Conservation (phyloP, 2,329 filamentous ascomycete genomes). For the Diplodia mutila region DNA sequence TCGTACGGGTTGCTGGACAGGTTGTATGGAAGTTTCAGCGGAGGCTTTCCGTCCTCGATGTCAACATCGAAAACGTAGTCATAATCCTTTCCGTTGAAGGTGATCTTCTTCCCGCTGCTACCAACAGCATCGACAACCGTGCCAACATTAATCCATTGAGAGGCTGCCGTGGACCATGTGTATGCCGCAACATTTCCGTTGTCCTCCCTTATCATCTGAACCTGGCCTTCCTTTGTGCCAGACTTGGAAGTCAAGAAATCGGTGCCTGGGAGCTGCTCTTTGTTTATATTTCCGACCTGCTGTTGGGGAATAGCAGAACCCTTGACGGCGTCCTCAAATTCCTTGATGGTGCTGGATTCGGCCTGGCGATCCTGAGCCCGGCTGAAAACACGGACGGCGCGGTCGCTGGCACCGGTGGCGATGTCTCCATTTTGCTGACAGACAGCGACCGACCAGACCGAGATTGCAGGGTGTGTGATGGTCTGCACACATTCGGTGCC, state of each 20-base stretch:
- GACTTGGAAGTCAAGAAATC: slow-evolving; percentile 81
- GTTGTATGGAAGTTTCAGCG: slow-evolving; percentile 93
- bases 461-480: slow-evolving; percentile 95
- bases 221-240: slow-evolving; percentile 95
- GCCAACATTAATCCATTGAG: slow-evolving; percentile 84
- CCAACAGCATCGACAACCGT: slow-evolving; percentile 89
- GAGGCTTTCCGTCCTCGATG: slow-evolving; percentile 90
- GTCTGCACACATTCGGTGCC: slow-evolving; percentile 85
- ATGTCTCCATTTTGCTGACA: slow-evolving; percentile 86
- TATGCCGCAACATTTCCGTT: slow-evolving; percentile 85
- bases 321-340: slow-evolving; percentile 82
- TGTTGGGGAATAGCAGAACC: slow-evolving; percentile 86
- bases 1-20: slow-evolving; percentile 91
- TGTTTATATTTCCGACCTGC: slow-evolving; percentile 77
- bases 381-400: slow-evolving; percentile 82
- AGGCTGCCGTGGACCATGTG: slow-evolving; percentile 72
- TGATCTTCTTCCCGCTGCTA: slow-evolving; percentile 67
- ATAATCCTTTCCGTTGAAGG: slow-evolving; percentile 83
- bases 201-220: slow-evolving; percentile 84
- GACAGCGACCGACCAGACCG: slow-evolving; percentile 90
- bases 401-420: slow-evolving; percentile 89
- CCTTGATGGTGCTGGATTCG: slow-evolving; percentile 65
- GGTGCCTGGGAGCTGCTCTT: slow-evolving; percentile 85
- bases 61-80: slow-evolving; percentile 97
- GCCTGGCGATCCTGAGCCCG: slow-evolving; percentile 71